Base-by-base conservation (phyloP, 202 grass and related monocot species). In the Schoenoplectus triqueter region DNA sequence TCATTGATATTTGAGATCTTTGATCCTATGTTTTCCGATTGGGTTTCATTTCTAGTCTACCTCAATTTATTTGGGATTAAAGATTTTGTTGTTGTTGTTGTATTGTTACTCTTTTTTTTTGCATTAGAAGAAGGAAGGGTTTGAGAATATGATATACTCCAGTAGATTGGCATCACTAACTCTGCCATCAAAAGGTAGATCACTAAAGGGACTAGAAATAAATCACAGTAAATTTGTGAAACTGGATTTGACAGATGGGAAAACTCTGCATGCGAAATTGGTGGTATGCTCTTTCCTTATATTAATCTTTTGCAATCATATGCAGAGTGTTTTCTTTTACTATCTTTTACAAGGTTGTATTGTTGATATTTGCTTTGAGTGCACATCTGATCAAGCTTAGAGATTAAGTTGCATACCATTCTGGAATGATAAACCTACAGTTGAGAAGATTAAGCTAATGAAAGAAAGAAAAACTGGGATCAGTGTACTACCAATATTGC, bases 231-330 rank as follows among this genome's bases (percentile, higher is more conserved):
- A 70, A 83, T 94, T 93, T 80, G 93, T 87, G 21, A 94, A 94
- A 78, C 86, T 98, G 80, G 84, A 94, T 45, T 89, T 98, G 18
- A 92, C 87, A 57, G 90, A 95, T 89, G 93, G 95, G 67, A 86
- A 86, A 42, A 86, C 50, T 66, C 86, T 95, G 66, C 90, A 94
- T 80, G 85, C 95, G 52, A 98, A 94, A 85, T 90, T 98, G 81
- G 95, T 92, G 92, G 92, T 98, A 98, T 90, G 51, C 41, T 78
- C 14, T 4, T 45, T 72, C 1, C n/a, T 50, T 15, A 19, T 3
- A 10, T 69, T 75, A 50, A 42, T 48, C 31, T 77, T 86, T 47
- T 87, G 54, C 22, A 22, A 86, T 65, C 22, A 31, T 66, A 69
- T 31, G 52, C 3, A 11, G 1, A 48, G 59, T 51, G 6, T 13